Percentiles rank a stretch among this genome's conserved stretches.
Conservation (phyloP, 768 basidiomycete genomes). For the Coprinopsis sp. region DNA sequence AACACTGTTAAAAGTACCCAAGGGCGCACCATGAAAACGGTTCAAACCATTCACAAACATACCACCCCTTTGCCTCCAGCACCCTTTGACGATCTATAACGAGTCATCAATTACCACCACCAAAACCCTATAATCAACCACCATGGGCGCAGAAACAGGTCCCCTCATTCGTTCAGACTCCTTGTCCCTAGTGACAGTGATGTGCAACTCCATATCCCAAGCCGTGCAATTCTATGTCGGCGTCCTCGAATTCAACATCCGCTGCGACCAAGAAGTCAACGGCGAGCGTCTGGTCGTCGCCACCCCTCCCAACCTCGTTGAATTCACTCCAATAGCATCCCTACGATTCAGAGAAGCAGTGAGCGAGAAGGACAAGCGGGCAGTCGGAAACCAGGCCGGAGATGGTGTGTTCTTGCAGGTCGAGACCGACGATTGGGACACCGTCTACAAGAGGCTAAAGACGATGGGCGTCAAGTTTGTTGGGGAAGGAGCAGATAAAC, state of each 20-base stretch:
- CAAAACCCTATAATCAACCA: background rate
- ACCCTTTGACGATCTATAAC: background rate
- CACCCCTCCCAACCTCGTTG: conserved; percentile 18
- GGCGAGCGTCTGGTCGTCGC: conserved; percentile 17
- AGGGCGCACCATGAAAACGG: too few relatives aligned
- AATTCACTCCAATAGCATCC: conserved; percentile 15
- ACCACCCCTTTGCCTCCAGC: too few relatives aligned
- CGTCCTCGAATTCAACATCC: conserved; percentile 18
- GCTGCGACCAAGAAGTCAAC: conserved; percentile 18
- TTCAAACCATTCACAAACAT: too few relatives aligned
- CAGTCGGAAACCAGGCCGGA: conserved; percentile 18
- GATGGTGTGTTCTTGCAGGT: conserved; percentile 17
- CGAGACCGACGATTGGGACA: conserved; percentile 16
- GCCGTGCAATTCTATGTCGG: conserved; percentile 18
- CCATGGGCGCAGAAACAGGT: conserved; percentile 1
- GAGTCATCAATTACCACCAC: conserved; percentile 17
- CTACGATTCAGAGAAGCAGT: conserved; percentile 14
- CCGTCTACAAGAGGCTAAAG: conserved; percentile 14
- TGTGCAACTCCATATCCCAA: conserved; percentile 15
- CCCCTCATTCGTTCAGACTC: conserved; percentile 19
- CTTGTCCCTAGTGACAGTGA: conserved; percentile 14
- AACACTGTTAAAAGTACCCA: too few relatives aligned
- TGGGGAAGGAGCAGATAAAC: conserved; percentile 9
- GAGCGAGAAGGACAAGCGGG: conserved; percentile 13
- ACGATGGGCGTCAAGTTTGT: conserved; percentile 16